phyloP scores from a whole-genome alignment of 352 stramenopile species.

The Pythium apleroticum region DNA sequence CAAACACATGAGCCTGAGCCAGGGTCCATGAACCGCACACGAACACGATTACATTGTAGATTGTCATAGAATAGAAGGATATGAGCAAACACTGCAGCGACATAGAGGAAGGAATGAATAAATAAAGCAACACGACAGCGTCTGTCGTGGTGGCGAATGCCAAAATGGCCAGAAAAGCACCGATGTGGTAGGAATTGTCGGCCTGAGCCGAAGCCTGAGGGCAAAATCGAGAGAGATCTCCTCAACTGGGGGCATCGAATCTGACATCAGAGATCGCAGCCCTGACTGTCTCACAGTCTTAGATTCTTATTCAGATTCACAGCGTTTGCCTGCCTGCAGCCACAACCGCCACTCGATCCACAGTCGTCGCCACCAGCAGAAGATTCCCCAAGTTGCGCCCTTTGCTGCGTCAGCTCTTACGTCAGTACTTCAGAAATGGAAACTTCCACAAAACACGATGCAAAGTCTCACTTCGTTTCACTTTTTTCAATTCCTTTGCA shows the following conservation, averaged over 20 bases:
- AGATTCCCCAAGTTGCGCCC: conserved; percentile 6
- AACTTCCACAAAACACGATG: conserved; percentile 14
- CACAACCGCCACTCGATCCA: background rate
- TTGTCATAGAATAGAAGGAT: conserved; percentile 10
- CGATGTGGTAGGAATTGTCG: no score
- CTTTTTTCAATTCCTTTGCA: background rate
- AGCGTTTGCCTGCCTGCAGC: background rate
- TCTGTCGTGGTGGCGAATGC: background rate
- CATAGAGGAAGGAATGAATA: background rate
- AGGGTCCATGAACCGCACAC: conserved; percentile 12
- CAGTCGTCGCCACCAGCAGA: conserved; percentile 6
- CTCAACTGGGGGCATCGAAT: no score
- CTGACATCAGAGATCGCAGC: no score
- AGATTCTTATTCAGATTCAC: conserved; percentile 9
- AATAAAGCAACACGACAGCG: background rate
- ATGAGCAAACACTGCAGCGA: background rate
- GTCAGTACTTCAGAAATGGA: background rate
- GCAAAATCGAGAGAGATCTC: no score
- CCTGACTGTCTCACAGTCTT: no score
- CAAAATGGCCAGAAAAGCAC: no score
- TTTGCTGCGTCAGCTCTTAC: background rate
- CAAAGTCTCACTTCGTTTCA: background rate
- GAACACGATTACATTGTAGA: no score
- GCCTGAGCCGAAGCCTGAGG: no score
- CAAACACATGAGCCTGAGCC: conserved; percentile 23